phyloP scores from a whole-genome alignment of 306 rosid genomes.

The Citrullus colocynthis region DNA sequence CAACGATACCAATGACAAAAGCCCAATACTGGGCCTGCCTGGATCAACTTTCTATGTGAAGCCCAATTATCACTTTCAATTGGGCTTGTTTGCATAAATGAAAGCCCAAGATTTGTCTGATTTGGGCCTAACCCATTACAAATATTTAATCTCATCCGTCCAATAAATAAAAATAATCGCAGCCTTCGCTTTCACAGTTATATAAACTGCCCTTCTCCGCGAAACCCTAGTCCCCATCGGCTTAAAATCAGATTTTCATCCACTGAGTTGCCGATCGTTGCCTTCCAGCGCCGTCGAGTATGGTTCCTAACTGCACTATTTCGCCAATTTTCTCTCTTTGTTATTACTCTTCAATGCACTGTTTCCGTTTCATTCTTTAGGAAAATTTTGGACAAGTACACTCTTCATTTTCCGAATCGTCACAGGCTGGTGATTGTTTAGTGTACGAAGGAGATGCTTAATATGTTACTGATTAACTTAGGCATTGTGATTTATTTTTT shows the following conservation, averaged over 20 bases:
- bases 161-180: neutral
- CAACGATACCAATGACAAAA: neutral
- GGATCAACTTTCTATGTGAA: neutral
- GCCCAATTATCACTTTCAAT: neutral
- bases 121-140: neutral
- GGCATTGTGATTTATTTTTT: neutral
- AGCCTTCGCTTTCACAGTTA: slow-evolving; percentile 1
- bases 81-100: neutral
- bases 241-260: neutral
- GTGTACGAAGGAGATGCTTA: neutral
- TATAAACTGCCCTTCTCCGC: neutral
- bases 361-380: neutral
- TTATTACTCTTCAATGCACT: neutral
- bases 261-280: neutral
- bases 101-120: neutral
- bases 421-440: neutral
- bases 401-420: neutral
- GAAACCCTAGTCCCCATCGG: slow-evolving; percentile 4
- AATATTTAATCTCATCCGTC: slow-evolving; percentile 7
- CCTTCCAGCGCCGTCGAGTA: neutral
- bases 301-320: neutral
- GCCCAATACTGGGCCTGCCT: neutral
- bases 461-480: neutral
- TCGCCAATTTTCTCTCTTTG: neutral
- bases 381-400: neutral